A percentile compares a stretch with the other conserved stretches of the same genome.
These are phyloP conservation scores for Coniosporium tulheliwenetii DNA, from an alignment of 2,329 filamentous ascomycete species.

Conservation along the genomic window DNA sequence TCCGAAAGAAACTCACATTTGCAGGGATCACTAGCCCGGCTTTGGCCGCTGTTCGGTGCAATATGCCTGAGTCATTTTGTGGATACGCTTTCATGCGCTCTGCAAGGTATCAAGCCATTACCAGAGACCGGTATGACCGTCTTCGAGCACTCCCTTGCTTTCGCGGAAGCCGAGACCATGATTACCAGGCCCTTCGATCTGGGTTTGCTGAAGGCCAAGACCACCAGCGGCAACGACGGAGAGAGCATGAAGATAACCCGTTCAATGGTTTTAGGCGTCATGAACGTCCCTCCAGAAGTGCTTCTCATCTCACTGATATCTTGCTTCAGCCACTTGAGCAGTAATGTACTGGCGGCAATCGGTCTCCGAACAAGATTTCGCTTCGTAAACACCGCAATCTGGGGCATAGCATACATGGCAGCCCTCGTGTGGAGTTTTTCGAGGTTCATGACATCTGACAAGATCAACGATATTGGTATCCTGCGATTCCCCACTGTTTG, in stretches of 20 bases:
- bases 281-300: conserved; percentile 83
- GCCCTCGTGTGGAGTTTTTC: conserved; percentile 66
- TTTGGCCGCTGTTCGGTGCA: conserved; percentile 62
- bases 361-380: conserved; percentile 65
- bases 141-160: conserved; percentile 90
- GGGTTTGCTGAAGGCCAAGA: conserved; percentile 30
- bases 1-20: conserved; percentile 35
- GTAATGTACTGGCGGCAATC: conserved; percentile 66
- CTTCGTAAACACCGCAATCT: conserved; percentile 76
- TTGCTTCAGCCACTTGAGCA: conserved; percentile 73
- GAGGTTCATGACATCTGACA: conserved; percentile 23
- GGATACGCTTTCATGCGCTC: conserved; percentile 73
- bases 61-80: conserved; percentile 66
- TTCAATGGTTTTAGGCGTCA: conserved; percentile 56
- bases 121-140: conserved; percentile 92
- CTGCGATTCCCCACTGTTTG: conserved; percentile 86
- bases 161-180: conserved; percentile 85
- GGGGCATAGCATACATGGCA: conserved; percentile 80
- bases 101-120: conserved; percentile 65
- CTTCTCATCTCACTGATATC: conserved; percentile 79
- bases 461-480: conserved; percentile 42
- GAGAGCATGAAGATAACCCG: conserved; percentile 30
- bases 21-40: conserved; percentile 60
- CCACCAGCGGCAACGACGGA: conserved; percentile 9
- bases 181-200: conserved; percentile 67